Percentiles rank a stretch among this genome's conserved stretches.
Conservation (phyloP, 306 rosid species). For the Sechiopsis laciniata region DNA sequence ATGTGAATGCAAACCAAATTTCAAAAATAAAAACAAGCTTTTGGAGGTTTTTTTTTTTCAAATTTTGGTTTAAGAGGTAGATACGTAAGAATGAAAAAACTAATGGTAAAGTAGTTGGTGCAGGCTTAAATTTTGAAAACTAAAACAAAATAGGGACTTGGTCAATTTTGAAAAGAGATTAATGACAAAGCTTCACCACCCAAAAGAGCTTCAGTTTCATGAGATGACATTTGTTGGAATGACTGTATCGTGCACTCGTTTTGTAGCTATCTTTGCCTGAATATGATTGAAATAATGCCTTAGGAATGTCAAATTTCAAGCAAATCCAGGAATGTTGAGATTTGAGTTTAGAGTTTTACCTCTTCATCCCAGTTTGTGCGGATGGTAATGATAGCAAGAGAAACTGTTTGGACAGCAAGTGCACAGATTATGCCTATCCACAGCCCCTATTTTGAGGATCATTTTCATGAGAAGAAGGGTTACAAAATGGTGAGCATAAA, state of each 20-base stretch:
- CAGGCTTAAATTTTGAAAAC: no score
- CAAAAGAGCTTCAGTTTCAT: constrained; percentile 17
- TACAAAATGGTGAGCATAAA: constrained; percentile 9
- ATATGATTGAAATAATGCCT: not conserved
- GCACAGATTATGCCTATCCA: constrained; percentile 74
- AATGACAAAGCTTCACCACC: constrained; percentile 1
- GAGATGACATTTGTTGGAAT: constrained; percentile 26
- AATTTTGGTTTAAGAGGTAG: no score
- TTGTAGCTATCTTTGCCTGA: constrained; percentile 45
- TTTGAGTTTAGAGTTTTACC: constrained; percentile 27
- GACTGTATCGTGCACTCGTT: constrained; percentile 43
- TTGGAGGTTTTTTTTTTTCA: no score
- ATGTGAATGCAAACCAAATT: no score
- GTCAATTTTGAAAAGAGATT: not conserved
- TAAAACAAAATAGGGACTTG: no score
- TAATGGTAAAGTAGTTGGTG: no score
- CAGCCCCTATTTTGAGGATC: constrained; percentile 42
- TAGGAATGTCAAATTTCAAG: not conserved
- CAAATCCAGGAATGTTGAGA: not conserved
- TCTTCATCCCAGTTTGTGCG: constrained; percentile 61
- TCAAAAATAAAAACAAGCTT: no score
- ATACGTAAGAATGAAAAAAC: no score
- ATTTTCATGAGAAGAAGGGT: not conserved
- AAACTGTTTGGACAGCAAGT: constrained; percentile 46
- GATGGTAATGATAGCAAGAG: constrained; percentile 38